Evolutionary conservation across 2,329 filamentous ascomycete genomes (phyloP), one percentile per base, ranked within the genome.

Genomic region (Juglanconis oblonga): DNA sequence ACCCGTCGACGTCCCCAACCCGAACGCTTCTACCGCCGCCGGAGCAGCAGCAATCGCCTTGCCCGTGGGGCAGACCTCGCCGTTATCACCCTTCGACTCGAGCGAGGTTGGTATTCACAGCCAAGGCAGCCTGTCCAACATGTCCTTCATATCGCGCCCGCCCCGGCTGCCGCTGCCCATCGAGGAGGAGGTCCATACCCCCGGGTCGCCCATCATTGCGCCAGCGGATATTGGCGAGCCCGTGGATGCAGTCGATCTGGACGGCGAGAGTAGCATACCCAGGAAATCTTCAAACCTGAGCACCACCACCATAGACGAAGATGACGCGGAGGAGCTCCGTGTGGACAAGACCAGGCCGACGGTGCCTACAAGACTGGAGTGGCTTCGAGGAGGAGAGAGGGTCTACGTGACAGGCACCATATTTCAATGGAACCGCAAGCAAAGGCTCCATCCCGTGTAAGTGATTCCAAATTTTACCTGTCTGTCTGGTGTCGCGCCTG

Each of bases 401-500:
- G 87, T 98, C 65, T 99, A 97, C 73, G 92, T 99, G 50, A 99
- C 95, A 0, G 94, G 94, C 65, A 98, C 95, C 24, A 97, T 98
- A 71, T 96, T 96, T 68, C 91, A 94, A 73, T 99, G 95, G 95
- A 92, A 96, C 76, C 89, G 90, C 73, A 98, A 98, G 77, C 96
- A 93, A 72, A 86, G 90, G 67, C 79, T 99, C 70, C 87, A 92
- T 74, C 87, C 85, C 74, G 88, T 91, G 92, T 96, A 84, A 85
- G 89, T 86, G 60, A 50, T 35, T 11, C 50, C 33, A 31, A 13
- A 31, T 31, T 24, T 31, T 48, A 11, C 24, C 7, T 31, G 45
- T 48, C 24, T 48, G 36, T 29, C 29, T 38, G 45, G 51, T 61
- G 58, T 48, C 49, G 33, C 44, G 24, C 6, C 53, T 56, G 40